Conservation (phyloP, 352 stramenopile genomes). For the Globisporangium perplexum region DNA sequence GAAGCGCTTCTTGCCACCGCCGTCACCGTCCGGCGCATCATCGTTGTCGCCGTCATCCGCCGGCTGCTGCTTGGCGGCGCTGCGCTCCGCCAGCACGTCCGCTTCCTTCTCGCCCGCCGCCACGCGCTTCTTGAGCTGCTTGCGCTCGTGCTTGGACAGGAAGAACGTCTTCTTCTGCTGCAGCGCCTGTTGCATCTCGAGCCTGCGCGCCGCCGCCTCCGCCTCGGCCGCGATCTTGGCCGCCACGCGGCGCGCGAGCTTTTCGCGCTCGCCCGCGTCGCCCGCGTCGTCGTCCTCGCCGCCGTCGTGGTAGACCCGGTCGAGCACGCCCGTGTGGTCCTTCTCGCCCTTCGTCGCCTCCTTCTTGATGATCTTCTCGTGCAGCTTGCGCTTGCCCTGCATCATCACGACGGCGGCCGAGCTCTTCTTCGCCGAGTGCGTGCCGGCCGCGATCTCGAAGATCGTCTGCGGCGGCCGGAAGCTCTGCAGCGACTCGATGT, state of each 20-base stretch:
- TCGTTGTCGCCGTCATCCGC: background rate
- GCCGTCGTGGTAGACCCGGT: conserved; percentile 30
- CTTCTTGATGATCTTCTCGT: conserved; percentile 82
- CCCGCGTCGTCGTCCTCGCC: conserved; percentile 17
- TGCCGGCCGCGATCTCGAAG: conserved; percentile 92
- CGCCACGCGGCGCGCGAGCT: conserved; percentile 5
- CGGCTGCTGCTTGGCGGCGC: conserved; percentile 34
- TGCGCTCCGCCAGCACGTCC: conserved; percentile 64
- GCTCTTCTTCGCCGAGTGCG: conserved; percentile 73
- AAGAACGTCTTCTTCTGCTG: conserved; percentile 72
- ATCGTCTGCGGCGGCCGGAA: conserved; percentile 95
- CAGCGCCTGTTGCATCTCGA: conserved; percentile 5
- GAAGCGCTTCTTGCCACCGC: conserved; percentile 35
- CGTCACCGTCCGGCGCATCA: conserved; percentile 10
- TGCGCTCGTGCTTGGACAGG: conserved; percentile 94
- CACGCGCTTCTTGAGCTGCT: conserved; percentile 90
- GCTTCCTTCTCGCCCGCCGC: conserved; percentile 65
- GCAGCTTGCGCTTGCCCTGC: conserved; percentile 79
- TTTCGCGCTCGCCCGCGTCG: conserved; percentile 23
- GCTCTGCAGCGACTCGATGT: conserved; percentile 88
- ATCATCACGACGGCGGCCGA: conserved; percentile 80
- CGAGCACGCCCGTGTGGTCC: conserved; percentile 17
- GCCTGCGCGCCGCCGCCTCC: conserved; percentile 1
- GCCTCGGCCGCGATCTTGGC: conserved; percentile 10
- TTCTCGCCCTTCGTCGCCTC: conserved; percentile 50